These are phyloP conservation scores for Gracilaria vermiculophylla DNA, from an alignment of 23 red algal genomes.

Conservation along the genomic window DNA sequence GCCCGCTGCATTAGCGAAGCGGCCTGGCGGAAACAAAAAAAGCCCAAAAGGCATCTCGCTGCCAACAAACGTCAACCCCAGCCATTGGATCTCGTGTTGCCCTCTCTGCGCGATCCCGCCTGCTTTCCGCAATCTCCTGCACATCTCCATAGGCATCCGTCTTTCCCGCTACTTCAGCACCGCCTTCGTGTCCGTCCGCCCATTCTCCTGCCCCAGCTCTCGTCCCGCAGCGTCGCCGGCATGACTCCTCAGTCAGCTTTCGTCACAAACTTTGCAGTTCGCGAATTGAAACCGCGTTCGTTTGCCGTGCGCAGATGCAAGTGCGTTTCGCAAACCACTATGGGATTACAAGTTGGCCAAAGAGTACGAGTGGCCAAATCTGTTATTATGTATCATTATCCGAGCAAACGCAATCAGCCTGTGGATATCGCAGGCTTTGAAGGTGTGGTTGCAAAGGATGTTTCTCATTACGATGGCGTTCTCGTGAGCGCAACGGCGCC, in stretches of 20 bases:
- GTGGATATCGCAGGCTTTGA: conserved; percentile 51
- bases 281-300: neutral
- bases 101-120: neutral
- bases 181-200: neutral
- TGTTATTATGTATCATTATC: conserved; percentile 69
- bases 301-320: neutral
- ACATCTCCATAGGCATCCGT: neutral
- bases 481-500: conserved; percentile 42
- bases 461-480: conserved; percentile 17
- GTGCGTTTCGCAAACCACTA: neutral
- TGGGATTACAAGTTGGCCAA: conserved; percentile 48
- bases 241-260: conserved; percentile 10
- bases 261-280: neutral
- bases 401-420: conserved; percentile 13
- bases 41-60: neutral
- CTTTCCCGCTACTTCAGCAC: neutral
- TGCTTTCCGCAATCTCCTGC: neutral
- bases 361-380: conserved; percentile 54
- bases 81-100: neutral
- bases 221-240: too few relatives aligned
- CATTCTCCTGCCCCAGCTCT: neutral
- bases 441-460: conserved; percentile 44
- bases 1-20: neutral
- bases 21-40: neutral
- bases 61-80: neutral